phyloP scores from a whole-genome alignment of 352 stramenopile species.

The Pythium plurisporium region DNA sequence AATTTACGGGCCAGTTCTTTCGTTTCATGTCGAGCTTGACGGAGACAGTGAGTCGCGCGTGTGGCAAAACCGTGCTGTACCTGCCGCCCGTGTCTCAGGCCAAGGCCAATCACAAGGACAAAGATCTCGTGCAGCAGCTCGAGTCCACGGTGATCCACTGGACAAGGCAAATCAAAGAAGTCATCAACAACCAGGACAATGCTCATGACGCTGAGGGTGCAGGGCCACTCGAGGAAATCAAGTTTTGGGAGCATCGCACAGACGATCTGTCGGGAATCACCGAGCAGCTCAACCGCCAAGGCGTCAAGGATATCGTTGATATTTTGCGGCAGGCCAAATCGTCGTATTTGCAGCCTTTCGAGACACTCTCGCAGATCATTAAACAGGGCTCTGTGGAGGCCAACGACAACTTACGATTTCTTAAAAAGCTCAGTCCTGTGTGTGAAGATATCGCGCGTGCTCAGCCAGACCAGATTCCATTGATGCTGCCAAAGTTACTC shows the following conservation, averaged over 20 bases:
- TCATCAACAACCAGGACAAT: constrained; percentile 95
- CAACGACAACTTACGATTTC: constrained; percentile 93
- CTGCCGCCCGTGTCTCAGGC: constrained; percentile 77
- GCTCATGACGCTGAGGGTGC: constrained; percentile 86
- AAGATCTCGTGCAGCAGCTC: constrained; percentile 95
- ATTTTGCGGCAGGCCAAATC: constrained; percentile 87
- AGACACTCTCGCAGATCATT: constrained; percentile 91
- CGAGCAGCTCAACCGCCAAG: constrained; percentile 88
- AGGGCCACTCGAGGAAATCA: constrained; percentile 93
- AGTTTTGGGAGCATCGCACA: constrained; percentile 93
- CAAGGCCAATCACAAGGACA: constrained; percentile 88
- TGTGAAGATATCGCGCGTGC: constrained; percentile 87
- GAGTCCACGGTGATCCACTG: constrained; percentile 96
- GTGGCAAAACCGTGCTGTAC: constrained; percentile 94
- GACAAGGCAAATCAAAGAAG: constrained; percentile 96
- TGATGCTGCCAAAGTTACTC: constrained; percentile 89
- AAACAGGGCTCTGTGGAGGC: constrained; percentile 89
- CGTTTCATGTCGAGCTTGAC: constrained; percentile 95
- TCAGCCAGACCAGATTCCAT: constrained; percentile 85
- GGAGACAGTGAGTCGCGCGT: constrained; percentile 86
- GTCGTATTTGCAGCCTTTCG: constrained; percentile 91
- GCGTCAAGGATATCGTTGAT: constrained; percentile 89
- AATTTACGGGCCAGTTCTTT: constrained; percentile 93
- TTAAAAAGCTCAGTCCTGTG: constrained; percentile 89
- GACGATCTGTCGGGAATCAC: constrained; percentile 92